Evolutionary conservation across 352 stramenopile species (phyloP).

Genomic region (Synura sp.): DNA sequence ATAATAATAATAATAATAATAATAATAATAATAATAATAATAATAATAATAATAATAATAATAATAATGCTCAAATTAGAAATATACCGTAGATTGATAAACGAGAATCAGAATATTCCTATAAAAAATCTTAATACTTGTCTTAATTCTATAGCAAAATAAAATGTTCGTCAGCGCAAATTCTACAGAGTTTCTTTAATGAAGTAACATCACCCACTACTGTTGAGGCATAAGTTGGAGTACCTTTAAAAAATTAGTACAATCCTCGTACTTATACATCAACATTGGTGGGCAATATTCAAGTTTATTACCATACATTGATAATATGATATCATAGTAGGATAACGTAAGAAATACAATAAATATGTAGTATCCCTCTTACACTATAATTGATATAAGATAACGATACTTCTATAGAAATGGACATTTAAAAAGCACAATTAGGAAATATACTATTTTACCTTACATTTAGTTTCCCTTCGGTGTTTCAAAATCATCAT

Average conservation of each 20-base stretch:
- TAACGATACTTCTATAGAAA: slow-evolving; percentile 38
- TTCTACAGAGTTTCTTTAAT: slow-evolving; percentile 38
- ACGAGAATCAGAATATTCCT: slow-evolving; percentile 36
- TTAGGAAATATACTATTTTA: slow-evolving; percentile 37
- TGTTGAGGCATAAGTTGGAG: no score
- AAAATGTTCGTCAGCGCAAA: slow-evolving; percentile 35
- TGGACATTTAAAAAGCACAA: slow-evolving; percentile 37
- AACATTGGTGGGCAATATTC: slow-evolving; percentile 31
- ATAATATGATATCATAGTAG: slow-evolving; percentile 38
- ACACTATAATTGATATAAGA: slow-evolving; percentile 38
- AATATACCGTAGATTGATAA: slow-evolving; percentile 38
- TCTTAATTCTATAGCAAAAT: slow-evolving; percentile 38
- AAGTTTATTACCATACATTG: slow-evolving; percentile 38
- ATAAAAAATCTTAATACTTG: slow-evolving; percentile 39
- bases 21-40: slow-evolving; percentile 25
- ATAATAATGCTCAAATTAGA: slow-evolving; percentile 33
- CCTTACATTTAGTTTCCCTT: slow-evolving; percentile 32
- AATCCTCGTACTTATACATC: slow-evolving; percentile 36
- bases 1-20: slow-evolving; percentile 12
- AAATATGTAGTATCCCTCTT: slow-evolving; percentile 37
- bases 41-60: slow-evolving; percentile 39
- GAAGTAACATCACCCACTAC: slow-evolving; percentile 34
- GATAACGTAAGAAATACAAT: slow-evolving; percentile 38
- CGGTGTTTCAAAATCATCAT: slow-evolving; percentile 36
- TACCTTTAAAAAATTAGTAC: slow-evolving; percentile 39